phyloP scores from a whole-genome alignment of 805 yeast species.

The Schizosaccharomyces pombe region DNA sequence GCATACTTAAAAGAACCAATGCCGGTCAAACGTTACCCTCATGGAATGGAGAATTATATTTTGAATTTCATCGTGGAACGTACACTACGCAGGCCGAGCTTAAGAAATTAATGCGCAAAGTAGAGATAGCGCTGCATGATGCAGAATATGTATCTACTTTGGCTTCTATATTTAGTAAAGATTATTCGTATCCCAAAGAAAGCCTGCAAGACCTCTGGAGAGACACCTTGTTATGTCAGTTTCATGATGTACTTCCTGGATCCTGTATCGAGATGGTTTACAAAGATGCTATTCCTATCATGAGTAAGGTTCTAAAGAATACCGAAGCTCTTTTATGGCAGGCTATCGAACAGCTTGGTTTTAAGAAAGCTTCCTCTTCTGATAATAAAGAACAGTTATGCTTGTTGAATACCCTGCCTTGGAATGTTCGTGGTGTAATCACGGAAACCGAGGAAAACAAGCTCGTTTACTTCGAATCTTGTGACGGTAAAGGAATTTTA shows the following conservation, averaged over 20 bases:
- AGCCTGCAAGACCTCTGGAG: slow-evolving; percentile 64
- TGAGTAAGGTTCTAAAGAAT: neutral
- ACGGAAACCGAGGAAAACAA: neutral
- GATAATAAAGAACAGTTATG: neutral
- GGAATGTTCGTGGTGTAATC: slow-evolving; percentile 7
- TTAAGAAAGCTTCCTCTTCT: neutral
- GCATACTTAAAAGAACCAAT: slow-evolving; percentile 35
- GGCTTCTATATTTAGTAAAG: slow-evolving; percentile 13
- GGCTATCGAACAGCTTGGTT: neutral
- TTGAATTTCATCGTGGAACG: slow-evolving; percentile 92
- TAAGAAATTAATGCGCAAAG: slow-evolving; percentile 52
- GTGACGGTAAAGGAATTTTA: neutral
- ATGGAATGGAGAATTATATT: slow-evolving; percentile 84
- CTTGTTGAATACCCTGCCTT: slow-evolving; percentile 10
- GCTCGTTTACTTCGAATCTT: neutral
- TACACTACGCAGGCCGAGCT: slow-evolving; percentile 83
- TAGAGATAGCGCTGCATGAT: slow-evolving; percentile 62
- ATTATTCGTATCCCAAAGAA: slow-evolving; percentile 47
- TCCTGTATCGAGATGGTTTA: slow-evolving; percentile 87
- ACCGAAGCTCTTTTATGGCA: slow-evolving; percentile 19
- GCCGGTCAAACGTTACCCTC: slow-evolving; percentile 49
- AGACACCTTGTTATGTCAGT: slow-evolving; percentile 69
- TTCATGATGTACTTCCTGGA: slow-evolving; percentile 96
- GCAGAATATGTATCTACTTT: slow-evolving; percentile 46
- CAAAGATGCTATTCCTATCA: slow-evolving; percentile 67